Evolutionary conservation across 139 green algal species (phyloP), one percentile per base, ranked within the genome.

Genomic region (Mychonastes homosphaera): DNA sequence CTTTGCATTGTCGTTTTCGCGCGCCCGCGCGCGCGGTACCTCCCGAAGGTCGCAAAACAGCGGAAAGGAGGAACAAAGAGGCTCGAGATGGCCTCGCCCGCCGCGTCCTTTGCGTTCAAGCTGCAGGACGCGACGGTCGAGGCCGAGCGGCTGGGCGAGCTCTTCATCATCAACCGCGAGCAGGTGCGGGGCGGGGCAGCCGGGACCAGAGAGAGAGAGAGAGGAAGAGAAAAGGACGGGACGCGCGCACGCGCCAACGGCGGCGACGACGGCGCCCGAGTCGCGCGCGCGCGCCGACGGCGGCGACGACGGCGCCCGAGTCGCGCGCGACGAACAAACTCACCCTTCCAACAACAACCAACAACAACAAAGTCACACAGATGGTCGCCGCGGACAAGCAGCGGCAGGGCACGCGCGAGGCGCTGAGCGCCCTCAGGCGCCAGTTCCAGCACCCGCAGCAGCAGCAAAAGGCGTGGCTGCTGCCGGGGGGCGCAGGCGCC

Each of bases 121-220:
- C 23, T 65, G 12, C 45, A 65, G 30, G 58, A 65, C 21, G 45
- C 45, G 8, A 49, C 46, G 1, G 24, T 57, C 3, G 45, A 65
- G 0, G 58, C 56, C 8, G 58, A 65, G 29, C 30, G 33, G 10
- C 16, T 65, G 8, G 58, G 58, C 9, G 58, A 65, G 58, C 32
- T 50, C n/a, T 65, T 65, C 33, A 24, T 65, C 9, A 65, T 65
- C 32, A 65, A 65, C 34, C 21, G 46, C 2, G 33, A 65, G 26
- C 44, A 64, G 41, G 56, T 63, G 46, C 16, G 38, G 9, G 46
- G 7, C n/a, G 2, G 21, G 30, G 10, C 3, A 2, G 19, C 0
- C 18, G 10, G 6, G 3, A 5, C 3, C 21, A 21, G 13, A 35
- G 18, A 18, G 7, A 34, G 21, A 49, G 15, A 4, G 26, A 10